These are phyloP conservation scores for Polysphondylium violaceum DNA, from an alignment of 78 protist genomes.

Conservation along the genomic window DNA sequence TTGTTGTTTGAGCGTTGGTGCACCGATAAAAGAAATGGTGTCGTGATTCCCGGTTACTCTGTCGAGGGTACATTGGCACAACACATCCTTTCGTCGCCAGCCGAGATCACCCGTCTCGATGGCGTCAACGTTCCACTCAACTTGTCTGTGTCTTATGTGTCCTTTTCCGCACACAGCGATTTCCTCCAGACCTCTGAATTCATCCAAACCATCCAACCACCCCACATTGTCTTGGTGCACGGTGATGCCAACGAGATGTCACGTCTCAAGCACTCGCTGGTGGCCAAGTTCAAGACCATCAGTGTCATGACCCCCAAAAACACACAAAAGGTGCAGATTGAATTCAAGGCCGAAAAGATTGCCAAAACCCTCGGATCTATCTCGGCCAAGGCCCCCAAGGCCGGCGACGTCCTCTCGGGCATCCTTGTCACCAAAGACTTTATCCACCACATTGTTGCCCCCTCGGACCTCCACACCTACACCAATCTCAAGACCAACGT, in stretches of 20 bases:
- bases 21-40: constrained; percentile 85
- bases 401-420: constrained; percentile 36
- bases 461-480: constrained; percentile 59
- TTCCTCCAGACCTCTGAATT: constrained; percentile 91
- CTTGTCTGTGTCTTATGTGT: constrained; percentile 83
- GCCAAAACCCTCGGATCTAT: constrained; percentile 75
- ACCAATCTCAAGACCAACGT: constrained; percentile 69
- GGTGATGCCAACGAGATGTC: constrained; percentile 93
- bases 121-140: constrained; percentile 69
- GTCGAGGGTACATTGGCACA: constrained; percentile 97
- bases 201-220: constrained; percentile 88
- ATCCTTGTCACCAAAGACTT: constrained; percentile 82
- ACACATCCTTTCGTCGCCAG: constrained; percentile 62
- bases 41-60: constrained; percentile 95
- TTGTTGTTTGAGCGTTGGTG: constrained; percentile 96
- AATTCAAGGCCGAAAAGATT: constrained; percentile 58
- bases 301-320: constrained; percentile 77
- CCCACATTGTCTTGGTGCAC: constrained; percentile 92
- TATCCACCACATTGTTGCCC: constrained; percentile 53
- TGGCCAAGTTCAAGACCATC: constrained; percentile 55
- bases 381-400: constrained; percentile 30
- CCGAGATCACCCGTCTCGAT: constrained; percentile 45
- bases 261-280: constrained; percentile 71
- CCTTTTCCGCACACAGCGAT: constrained; percentile 97
- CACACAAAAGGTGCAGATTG: constrained; percentile 39